Evolutionary conservation across 129 eudicot species (phyloP), one percentile per base, ranked within the genome.

Genomic region (Flaveria brownii): DNA sequence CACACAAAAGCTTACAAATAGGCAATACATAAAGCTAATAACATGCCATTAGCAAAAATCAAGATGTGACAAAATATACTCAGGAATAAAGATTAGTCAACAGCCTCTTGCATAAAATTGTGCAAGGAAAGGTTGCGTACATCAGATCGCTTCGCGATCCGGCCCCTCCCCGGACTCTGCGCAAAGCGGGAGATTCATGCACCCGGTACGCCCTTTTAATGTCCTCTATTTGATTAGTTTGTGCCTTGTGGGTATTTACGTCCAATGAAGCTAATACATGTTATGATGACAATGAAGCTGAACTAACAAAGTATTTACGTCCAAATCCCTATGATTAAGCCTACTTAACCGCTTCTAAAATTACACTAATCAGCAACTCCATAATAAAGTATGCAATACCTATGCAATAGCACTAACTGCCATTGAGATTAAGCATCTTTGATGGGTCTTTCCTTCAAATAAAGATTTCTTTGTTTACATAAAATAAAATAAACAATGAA

Each of bases 221-320:
- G 66, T 60, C 14, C 64, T 57, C 64, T 57, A 22, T 57, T 57
- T 57, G 64, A 57, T 57, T 23, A 23, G 8, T 60, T 60, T 11
- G 36, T 30, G 36, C 36, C 4, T 28, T 28, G n/a, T 3, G 39
- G n/a, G 66, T 60, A 60, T 60, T 54, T 23, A 56, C 22, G 0
- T 20, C 22, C 22, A 20, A 20, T 20, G 22, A 20, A 20, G 22
- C 22, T 20, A 20, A 20, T 60, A 60, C 39, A 60, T 11, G 64
- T 3, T 8, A 57, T 22, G 64, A 57, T 13, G 60, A 54, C 16
- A 60, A 25, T 11, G 11, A 60, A 60, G 39, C 39, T 60, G 66
- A 60, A 60, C 39, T 22, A 60, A 60, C 41, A 23, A 60, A 12
- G 39, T 23, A 60, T 10, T 12, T 26, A 23, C 12, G n/a, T 12